Conservation (phyloP, 257 asterid genomes). For the Thymus mandschuricus region DNA sequence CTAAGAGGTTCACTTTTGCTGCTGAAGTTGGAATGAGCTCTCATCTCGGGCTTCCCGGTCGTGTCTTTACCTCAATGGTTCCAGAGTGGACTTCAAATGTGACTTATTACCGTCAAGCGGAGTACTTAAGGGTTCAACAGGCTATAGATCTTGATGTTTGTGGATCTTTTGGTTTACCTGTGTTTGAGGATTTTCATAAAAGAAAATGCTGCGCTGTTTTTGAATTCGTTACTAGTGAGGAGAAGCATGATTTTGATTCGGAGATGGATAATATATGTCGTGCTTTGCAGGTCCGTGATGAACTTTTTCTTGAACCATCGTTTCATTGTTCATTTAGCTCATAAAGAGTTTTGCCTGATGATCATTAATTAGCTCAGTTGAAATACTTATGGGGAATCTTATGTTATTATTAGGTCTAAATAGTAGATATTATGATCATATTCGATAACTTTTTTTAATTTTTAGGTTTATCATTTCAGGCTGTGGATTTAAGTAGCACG, state of each 20-base stretch:
- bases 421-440: too few relatives aligned
- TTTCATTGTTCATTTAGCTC: too few relatives aligned
- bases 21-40: conserved; percentile 48
- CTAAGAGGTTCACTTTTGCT: conserved; percentile 61
- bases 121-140: conserved; percentile 59
- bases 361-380: neutral
- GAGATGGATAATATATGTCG: conserved; percentile 57
- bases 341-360: neutral
- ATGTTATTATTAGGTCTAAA: too few relatives aligned
- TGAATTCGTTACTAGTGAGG: too few relatives aligned
- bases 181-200: conserved; percentile 51
- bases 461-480: conserved; percentile 39
- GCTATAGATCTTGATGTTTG: conserved; percentile 63
- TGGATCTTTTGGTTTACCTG: conserved; percentile 76
- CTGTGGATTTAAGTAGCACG: conserved; percentile 63
- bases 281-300: conserved; percentile 55
- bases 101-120: conserved; percentile 54
- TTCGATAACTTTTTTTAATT: too few relatives aligned
- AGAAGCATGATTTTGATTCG: too few relatives aligned
- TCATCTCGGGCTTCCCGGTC: conserved; percentile 74
- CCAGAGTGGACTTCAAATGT: conserved; percentile 90
- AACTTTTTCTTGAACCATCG: too few relatives aligned
- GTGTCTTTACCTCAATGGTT: conserved; percentile 66
- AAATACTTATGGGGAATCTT: neutral
- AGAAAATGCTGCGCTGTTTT: conserved; percentile 63